phyloP scores from a whole-genome alignment of 352 stramenopile species.

The Phytophthora cryptogea region DNA sequence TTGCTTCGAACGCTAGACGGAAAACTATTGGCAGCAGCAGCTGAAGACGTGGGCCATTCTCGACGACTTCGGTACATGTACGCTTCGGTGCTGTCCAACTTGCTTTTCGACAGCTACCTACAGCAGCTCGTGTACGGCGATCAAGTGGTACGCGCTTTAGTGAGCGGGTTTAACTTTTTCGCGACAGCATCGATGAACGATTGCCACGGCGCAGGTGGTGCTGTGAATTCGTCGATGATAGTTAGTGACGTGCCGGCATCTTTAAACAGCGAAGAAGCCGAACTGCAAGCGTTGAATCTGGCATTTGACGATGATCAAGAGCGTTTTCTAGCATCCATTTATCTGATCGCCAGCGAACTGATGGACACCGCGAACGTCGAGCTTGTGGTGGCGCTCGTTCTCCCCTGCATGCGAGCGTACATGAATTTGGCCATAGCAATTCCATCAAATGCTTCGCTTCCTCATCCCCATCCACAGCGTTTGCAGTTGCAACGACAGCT shows the following conservation, averaged over 20 bases:
- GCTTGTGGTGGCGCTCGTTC: conserved; percentile 51
- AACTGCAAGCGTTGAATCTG: conserved; percentile 46
- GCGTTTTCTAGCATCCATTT: conserved; percentile 71
- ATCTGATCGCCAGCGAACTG: conserved; percentile 63
- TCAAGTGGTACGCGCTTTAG: conserved; percentile 50
- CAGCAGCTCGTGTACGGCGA: conserved; percentile 72
- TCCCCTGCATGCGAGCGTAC: conserved; percentile 46
- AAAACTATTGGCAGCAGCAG: conserved; percentile 49
- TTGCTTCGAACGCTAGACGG: conserved; percentile 62
- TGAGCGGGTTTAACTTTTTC: conserved; percentile 61
- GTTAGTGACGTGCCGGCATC: background rate
- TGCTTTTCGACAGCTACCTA: conserved; percentile 69
- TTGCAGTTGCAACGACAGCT: conserved; percentile 38
- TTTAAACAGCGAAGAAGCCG: conserved; percentile 18
- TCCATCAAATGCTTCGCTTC: background rate
- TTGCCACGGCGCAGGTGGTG: background rate
- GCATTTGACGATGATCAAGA: conserved; percentile 66
- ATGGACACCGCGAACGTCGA: conserved; percentile 67
- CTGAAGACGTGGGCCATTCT: conserved; percentile 44
- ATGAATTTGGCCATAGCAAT: conserved; percentile 17
- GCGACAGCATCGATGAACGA: background rate
- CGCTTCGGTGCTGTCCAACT: conserved; percentile 61
- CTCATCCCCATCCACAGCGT: conserved; percentile 20
- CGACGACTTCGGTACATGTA: conserved; percentile 64
- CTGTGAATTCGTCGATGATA: background rate